Evolutionary conservation across 352 stramenopile genomes (phyloP).

Genomic region (Pythium phragmiticola): DNA sequence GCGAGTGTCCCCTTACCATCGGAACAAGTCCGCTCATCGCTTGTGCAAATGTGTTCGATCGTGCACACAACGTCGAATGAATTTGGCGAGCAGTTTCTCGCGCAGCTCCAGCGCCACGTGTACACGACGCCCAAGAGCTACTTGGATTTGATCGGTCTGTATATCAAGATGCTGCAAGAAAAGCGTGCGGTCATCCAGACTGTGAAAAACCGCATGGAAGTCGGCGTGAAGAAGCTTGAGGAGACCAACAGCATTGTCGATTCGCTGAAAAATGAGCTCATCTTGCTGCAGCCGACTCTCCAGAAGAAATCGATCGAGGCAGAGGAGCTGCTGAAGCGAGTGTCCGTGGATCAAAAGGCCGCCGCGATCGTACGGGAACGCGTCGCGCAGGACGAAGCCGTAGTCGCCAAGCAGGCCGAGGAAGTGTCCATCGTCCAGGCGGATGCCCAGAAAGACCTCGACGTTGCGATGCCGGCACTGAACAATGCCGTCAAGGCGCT

Average conservation of each 20-base stretch:
- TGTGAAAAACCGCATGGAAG: conserved; percentile 88
- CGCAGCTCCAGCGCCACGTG: conserved; percentile 88
- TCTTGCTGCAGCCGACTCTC: conserved; percentile 90
- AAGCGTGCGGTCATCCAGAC: conserved; percentile 80
- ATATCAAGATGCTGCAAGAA: conserved; percentile 90
- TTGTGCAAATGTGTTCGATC: conserved; percentile 92
- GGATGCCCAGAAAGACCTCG: conserved; percentile 92
- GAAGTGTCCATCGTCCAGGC: conserved; percentile 90
- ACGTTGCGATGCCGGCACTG: conserved; percentile 91
- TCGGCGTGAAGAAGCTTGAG: conserved; percentile 92
- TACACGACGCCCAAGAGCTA: conserved; percentile 98
- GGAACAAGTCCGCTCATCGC: conserved; percentile 61
- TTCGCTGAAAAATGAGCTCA: conserved; percentile 90
- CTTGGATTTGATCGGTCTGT: conserved; percentile 94
- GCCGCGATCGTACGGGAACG: conserved; percentile 85
- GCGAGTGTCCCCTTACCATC: conserved; percentile 74
- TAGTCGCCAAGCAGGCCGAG: conserved; percentile 88
- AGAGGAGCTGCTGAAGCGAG: conserved; percentile 90
- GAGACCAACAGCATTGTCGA: conserved; percentile 95
- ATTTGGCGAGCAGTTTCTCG: conserved; percentile 85
- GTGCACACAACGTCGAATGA: conserved; percentile 93
- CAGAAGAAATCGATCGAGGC: conserved; percentile 89
- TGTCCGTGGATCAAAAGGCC: conserved; percentile 92
- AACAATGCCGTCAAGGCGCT: conserved; percentile 89
- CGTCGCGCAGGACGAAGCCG: conserved; percentile 90